Evolutionary conservation across 1,139 yeast genomes (phyloP), one percentile per base, ranked within the genome.

Genomic region (Candida pseudoviswanathii): DNA sequence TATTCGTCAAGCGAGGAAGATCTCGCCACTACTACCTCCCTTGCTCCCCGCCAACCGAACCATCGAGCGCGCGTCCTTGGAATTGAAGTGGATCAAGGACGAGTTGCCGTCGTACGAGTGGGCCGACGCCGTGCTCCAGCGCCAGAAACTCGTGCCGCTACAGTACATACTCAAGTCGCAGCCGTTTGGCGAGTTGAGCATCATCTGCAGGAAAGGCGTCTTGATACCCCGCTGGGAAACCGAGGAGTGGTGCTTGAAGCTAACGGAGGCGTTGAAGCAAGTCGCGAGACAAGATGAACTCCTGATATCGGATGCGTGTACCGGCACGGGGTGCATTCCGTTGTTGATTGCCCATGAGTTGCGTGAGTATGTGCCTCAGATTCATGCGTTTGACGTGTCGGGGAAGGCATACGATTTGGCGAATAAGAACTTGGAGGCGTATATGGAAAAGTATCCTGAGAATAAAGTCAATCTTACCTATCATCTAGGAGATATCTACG

Each of bases 151-250:
- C 8, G 81, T 77, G 21, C 97, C 97, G 0, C 65, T 92, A 34
- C 97, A 94, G 65, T 91, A 94, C 63, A 80, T 94, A 6, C 70
- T 94, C 24, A 91, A 92, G 1, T 69, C 84, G 0, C 98, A 92
- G 67, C 98, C 98, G 1, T 94, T 94, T 70, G 96, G 96, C 0
- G 56, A 66, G 0, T 64, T 92, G 45, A 81, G 80, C 22, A 75
- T 94, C 3, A 55, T 60, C 31, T 89, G 97, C 60, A 60, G 67
- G 26, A 73, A 73, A 1, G 84, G 84, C 0, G 97, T 90, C 2
- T 69, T 94, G 52, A 91, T 94, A 41, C 99, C 99, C 0, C 69
- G 99, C 45, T 85, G 96, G 88, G 99, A 94, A 62, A 94, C 99
- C 0, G 98, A 94, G 62, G 97, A 90, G 59, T 92, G 98, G 98